Evolutionary conservation across 78 protist species (phyloP), one percentile per base, ranked within the genome.

Genomic region (Dictyostelium purpureum): DNA sequence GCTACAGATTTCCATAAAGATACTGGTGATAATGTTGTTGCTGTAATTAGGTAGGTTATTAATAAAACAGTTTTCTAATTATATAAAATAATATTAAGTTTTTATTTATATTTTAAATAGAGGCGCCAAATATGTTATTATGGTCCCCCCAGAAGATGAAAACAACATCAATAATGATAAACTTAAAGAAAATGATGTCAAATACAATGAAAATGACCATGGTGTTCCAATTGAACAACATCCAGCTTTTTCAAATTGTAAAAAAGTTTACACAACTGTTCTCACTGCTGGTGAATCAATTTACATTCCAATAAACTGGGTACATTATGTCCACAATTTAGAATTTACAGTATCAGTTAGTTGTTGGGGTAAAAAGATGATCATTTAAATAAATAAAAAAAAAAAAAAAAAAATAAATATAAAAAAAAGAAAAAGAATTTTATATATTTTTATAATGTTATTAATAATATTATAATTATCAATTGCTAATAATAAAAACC

Each of bases 311-410:
- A 1, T 83, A 16, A 75, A 59, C 28, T 83, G 91, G 91, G 4
- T 40, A n/a, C 91, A 83, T 57, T 83, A 83, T 83, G 91, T 83
- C 10, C 49, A 54, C 21, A 83, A 83, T 45, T 21, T 73, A 10
- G 91, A 83, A 3, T 71, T 74, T 37, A 73, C 91, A 0, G 31
- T 83, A 4, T 43, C 66, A 5, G 73, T 70, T 38, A 31, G 56
- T 16, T 83, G 91, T 73, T 83, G 91, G 91, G 91, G 81, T 9
- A 83, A 83, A 45, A 33, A 79, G 28, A 65, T 65, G 74, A 31
- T 63, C 7, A 76, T 54, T 19, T 76, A 38, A 66, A 26, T 14
- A 26, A 61, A 61, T 24, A 71, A 42, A 78, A 63, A 65, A 52
- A 9, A 59, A 59, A 28, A 59, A 59, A 59, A n/a, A 54, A 54